phyloP scores from a whole-genome alignment of 257 asterid species.

The Nicotiana attenuata region DNA sequence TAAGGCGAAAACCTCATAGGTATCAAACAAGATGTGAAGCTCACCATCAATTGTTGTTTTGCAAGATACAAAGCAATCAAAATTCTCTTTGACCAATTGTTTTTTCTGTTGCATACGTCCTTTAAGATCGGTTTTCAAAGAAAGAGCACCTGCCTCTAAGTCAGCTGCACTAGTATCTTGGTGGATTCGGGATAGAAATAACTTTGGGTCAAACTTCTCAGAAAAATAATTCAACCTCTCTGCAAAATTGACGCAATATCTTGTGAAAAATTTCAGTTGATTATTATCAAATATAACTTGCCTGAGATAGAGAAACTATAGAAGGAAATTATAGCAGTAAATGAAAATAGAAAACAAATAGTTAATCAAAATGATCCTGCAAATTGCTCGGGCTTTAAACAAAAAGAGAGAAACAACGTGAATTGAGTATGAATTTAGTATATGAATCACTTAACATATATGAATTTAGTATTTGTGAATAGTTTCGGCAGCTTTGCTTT shows the following conservation, averaged over 20 bases:
- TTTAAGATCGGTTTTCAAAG: conserved; percentile 76
- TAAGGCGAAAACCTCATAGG: background rate
- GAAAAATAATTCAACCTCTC: conserved; percentile 82
- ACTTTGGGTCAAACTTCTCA: conserved; percentile 81
- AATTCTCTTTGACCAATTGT: conserved; percentile 96
- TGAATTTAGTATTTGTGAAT: background rate
- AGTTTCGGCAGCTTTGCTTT: background rate
- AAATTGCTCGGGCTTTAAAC: background rate
- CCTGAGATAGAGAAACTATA: conserved; percentile 1
- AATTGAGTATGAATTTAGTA: no score
- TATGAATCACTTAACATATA: background rate
- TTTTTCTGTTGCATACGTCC: conserved; percentile 97
- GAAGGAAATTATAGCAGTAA: background rate
- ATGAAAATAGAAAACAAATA: background rate
- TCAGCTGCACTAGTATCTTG: conserved; percentile 84
- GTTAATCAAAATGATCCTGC: background rate
- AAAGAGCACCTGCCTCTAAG: conserved; percentile 77
- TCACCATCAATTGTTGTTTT: conserved; percentile 97
- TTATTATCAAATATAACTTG: background rate
- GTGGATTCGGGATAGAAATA: conserved; percentile 85
- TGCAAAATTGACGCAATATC: conserved; percentile 38
- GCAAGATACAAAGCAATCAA: conserved; percentile 98
- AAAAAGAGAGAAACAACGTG: background rate
- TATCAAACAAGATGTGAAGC: conserved; percentile 21
- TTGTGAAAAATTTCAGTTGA: background rate